These are phyloP conservation scores for Epichloe elymi DNA, from an alignment of 2,329 filamentous ascomycete genomes.

Conservation along the genomic window DNA sequence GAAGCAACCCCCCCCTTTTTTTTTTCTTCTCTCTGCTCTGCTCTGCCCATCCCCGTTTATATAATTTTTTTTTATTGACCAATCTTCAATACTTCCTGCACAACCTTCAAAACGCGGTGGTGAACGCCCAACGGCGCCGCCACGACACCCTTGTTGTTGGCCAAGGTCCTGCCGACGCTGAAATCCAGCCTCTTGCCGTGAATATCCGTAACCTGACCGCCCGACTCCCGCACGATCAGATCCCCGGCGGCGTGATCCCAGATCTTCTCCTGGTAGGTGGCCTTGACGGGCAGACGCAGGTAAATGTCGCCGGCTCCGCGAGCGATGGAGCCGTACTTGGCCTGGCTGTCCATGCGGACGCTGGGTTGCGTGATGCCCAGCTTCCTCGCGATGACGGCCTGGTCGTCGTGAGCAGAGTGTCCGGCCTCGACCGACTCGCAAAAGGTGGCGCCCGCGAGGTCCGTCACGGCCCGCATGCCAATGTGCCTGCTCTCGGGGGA, in stretches of 20 bases:
- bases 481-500: constrained; percentile 44
- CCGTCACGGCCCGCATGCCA: constrained; percentile 61
- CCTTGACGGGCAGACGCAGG: constrained; percentile 71
- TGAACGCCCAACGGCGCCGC: constrained; percentile 73
- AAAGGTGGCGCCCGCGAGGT: constrained; percentile 74
- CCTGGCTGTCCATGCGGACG: constrained; percentile 94
- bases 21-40: neutral
- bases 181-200: constrained; percentile 80
- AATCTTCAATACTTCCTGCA: constrained; percentile 59
- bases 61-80: constrained; percentile 8
- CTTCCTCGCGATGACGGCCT: constrained; percentile 64
- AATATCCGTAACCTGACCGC: constrained; percentile 82
- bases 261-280: constrained; percentile 95
- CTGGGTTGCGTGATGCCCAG: constrained; percentile 81
- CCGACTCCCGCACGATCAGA: constrained; percentile 85
- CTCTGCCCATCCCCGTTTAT: neutral
- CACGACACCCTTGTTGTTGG: constrained; percentile 85
- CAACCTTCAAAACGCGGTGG: constrained; percentile 60
- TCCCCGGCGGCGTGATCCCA: constrained; percentile 98
- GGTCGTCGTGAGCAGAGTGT: constrained; percentile 81
- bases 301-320: constrained; percentile 91
- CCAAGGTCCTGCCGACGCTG: constrained; percentile 69
- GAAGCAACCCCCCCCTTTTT: too few relatives aligned
- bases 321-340: constrained; percentile 93
- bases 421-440: constrained; percentile 93